Percentiles rank a stretch among this genome's conserved stretches.
Conservation (phyloP, 2,329 filamentous ascomycete genomes). For the Podosphaera xanthii region DNA sequence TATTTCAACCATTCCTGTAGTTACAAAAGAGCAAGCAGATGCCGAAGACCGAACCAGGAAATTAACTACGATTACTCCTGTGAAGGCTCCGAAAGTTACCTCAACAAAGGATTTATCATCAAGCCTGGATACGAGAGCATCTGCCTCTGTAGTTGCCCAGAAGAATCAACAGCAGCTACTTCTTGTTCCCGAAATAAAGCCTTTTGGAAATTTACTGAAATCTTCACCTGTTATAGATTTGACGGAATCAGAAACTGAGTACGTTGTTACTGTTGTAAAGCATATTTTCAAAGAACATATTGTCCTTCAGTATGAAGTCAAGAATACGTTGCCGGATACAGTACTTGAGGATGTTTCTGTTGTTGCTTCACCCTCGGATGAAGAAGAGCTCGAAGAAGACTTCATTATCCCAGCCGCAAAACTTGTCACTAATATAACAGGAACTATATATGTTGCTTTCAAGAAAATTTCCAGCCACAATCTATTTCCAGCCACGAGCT, state of each 20-base stretch:
- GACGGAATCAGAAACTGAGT: slow-evolving; percentile 92
- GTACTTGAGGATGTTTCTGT: slow-evolving; percentile 78
- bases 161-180: slow-evolving; percentile 75
- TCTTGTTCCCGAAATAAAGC: slow-evolving; percentile 73
- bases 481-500: slow-evolving; percentile 56
- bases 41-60: slow-evolving; percentile 95
- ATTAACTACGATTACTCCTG: slow-evolving; percentile 72
- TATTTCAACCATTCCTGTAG: slow-evolving; percentile 70
- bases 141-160: slow-evolving; percentile 59
- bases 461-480: slow-evolving; percentile 56
- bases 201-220: slow-evolving; percentile 79
- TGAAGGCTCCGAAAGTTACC: slow-evolving; percentile 74
- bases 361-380: slow-evolving; percentile 54
- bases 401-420: slow-evolving; percentile 81
- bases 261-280: slow-evolving; percentile 82
- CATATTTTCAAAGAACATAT: slow-evolving; percentile 96
- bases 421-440: slow-evolving; percentile 64
- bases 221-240: slow-evolving; percentile 70
- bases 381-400: slow-evolving; percentile 69
- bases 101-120: slow-evolving; percentile 47
- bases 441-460: slow-evolving; percentile 89
- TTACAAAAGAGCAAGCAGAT: slow-evolving; percentile 86
- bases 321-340: slow-evolving; percentile 84
- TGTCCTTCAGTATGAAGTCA: slow-evolving; percentile 89
- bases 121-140: slow-evolving; percentile 51